Evolutionary conservation across 202 grass and related monocot genomes (phyloP).

Genomic region (Tripidium arundinaceum): DNA sequence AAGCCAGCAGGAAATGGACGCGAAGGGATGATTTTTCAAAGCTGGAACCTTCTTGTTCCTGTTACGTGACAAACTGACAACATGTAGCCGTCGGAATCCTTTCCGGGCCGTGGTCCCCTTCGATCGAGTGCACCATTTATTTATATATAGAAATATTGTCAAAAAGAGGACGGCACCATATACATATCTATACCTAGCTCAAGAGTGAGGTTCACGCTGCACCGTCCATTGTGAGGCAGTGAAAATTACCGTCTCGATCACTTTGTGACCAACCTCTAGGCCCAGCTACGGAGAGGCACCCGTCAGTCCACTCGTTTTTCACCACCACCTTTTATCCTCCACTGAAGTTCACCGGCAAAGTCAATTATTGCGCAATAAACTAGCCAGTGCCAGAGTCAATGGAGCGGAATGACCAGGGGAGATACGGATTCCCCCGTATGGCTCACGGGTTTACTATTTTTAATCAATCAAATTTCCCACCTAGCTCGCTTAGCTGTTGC

Average conservation of each 20-base stretch:
- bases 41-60: neutral
- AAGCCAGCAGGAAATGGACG: neutral
- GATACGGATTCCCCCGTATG: slow-evolving; percentile 32
- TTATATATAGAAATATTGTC: neutral
- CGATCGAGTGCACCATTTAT: neutral
- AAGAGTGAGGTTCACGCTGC: neutral
- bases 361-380: neutral
- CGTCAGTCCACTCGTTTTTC: too few species aligned
- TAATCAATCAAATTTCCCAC: neutral
- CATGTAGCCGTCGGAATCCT: neutral
- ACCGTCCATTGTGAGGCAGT: neutral
- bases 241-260: neutral
- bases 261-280: neutral
- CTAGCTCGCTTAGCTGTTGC: neutral
- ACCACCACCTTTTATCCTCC: neutral
- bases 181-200: neutral
- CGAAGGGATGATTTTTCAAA: neutral
- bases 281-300: neutral
- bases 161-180: neutral
- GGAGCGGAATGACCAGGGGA: neutral
- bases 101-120: neutral
- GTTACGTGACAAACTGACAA: neutral
- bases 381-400: neutral
- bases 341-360: neutral
- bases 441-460: slow-evolving; percentile 3